phyloP scores from a whole-genome alignment of 257 asterid genomes.

The Solanum sejunctum region DNA sequence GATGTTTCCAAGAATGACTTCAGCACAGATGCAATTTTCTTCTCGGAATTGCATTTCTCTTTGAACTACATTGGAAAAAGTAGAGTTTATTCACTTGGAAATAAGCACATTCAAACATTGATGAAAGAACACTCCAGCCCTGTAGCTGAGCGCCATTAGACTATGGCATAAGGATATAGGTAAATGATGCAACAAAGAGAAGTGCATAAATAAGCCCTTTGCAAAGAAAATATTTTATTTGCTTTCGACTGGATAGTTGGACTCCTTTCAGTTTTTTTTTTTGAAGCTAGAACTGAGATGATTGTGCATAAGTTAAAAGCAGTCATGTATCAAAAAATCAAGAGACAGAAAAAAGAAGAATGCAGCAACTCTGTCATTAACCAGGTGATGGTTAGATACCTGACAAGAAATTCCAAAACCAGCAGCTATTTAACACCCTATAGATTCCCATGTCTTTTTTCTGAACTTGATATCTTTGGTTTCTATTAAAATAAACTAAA shows the following conservation, averaged over 20 bases:
- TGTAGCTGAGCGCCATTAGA: neutral
- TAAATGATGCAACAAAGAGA: neutral
- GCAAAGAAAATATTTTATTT: neutral
- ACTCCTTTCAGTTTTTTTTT: neutral
- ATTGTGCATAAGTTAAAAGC: neutral
- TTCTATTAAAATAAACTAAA: neutral
- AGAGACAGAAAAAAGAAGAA: neutral
- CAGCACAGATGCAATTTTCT: conserved; percentile 67
- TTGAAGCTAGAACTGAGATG: neutral
- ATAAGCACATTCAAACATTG: neutral
- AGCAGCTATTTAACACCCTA: neutral
- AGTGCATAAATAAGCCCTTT: neutral
- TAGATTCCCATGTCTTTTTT: neutral
- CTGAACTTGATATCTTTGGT: neutral
- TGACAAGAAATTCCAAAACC: neutral
- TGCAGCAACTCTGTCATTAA: neutral
- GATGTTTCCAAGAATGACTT: conserved; percentile 52
- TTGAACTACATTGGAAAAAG: conserved; percentile 52
- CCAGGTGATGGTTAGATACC: neutral
- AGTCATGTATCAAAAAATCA: neutral
- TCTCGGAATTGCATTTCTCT: conserved; percentile 83
- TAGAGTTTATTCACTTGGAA: neutral
- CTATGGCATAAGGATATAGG: neutral
- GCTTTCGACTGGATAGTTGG: neutral
- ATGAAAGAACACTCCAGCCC: neutral